Evolutionary conservation across 2,329 filamentous ascomycete genomes (phyloP).

Genomic region (Fulvia fulva): DNA sequence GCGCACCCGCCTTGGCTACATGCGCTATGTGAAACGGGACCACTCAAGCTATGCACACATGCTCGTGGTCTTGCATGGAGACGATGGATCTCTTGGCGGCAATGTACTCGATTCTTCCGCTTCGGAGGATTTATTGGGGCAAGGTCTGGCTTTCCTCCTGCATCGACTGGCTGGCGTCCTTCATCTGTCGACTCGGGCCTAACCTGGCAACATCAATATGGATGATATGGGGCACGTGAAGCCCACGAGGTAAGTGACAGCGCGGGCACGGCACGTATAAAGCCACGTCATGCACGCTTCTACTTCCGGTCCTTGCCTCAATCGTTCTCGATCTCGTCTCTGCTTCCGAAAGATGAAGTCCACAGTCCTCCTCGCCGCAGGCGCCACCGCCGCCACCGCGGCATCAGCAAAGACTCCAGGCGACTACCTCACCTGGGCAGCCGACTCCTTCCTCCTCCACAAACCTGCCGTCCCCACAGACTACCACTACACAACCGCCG

Average conservation of each 20-base stretch:
- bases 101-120: no score
- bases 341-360: slow-evolving; percentile 4
- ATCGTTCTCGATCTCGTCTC: no score
- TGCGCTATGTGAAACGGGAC: neutral
- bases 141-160: no score
- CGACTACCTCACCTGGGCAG: slow-evolving; percentile 15
- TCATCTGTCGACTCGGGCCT: no score
- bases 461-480: slow-evolving; percentile 10
- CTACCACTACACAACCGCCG: slow-evolving; percentile 17
- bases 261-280: no score
- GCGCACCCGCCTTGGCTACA: neutral
- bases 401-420: slow-evolving; percentile 11
- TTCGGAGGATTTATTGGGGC: no score
- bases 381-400: neutral
- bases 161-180: no score
- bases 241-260: no score
- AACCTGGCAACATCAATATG: no score
- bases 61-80: neutral
- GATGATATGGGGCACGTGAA: no score
- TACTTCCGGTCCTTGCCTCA: no score
- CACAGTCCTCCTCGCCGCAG: neutral
- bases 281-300: no score
- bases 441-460: slow-evolving; percentile 15
- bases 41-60: neutral
- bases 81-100: neutral